These are phyloP conservation scores for Quercus glauca DNA, from an alignment of 306 rosid genomes.

Conservation along the genomic window DNA sequence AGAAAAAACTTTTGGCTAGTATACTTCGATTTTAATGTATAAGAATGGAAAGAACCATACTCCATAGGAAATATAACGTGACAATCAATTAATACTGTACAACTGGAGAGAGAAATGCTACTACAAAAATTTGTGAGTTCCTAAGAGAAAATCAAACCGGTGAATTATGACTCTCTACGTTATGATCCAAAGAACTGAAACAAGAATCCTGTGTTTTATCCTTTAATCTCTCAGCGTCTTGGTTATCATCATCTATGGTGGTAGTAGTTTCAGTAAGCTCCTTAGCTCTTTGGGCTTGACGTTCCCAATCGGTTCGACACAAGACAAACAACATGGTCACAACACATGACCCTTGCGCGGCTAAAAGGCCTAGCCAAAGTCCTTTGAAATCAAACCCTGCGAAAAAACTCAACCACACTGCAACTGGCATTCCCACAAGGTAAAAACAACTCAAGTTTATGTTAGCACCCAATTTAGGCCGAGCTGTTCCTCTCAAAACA, in stretches of 20 bases:
- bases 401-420: conserved; percentile 66
- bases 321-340: conserved; percentile 63
- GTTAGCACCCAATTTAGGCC: conserved; percentile 81
- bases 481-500: conserved; percentile 80
- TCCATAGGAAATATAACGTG: no score
- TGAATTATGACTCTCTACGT: conserved; percentile 12
- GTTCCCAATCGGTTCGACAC: conserved; percentile 73
- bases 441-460: conserved; percentile 83
- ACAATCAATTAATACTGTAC: no score
- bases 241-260: neutral
- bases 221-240: neutral
- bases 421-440: conserved; percentile 85
- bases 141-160: conserved; percentile 29
- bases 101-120: no score
- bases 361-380: conserved; percentile 80
- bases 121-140: no score
- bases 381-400: conserved; percentile 77
- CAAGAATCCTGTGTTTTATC: neutral
- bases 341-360: conserved; percentile 76
- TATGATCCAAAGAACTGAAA: neutral
- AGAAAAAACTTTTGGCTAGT: no score
- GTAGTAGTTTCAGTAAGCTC: conserved; percentile 48
- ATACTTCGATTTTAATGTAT: no score
- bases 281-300: conserved; percentile 58
- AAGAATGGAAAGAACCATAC: no score